These are phyloP conservation scores for Zygoascus sp. DNA, from an alignment of 1,139 yeast genomes.

Conservation along the genomic window DNA sequence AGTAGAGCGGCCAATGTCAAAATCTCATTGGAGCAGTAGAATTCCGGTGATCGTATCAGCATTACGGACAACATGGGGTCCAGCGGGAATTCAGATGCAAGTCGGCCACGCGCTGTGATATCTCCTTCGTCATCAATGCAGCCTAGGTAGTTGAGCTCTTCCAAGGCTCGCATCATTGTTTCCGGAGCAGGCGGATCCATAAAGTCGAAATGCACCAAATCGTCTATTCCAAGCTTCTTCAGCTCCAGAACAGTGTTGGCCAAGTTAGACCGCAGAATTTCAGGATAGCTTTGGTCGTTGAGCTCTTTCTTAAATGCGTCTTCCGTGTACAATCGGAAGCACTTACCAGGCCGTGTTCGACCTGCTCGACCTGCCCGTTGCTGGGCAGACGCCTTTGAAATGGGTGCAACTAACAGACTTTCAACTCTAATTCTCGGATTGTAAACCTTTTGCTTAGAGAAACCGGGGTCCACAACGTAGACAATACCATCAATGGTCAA, in stretches of 20 bases:
- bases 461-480: constrained; percentile 96
- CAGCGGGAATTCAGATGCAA: constrained; percentile 89
- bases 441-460: constrained; percentile 92
- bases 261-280: constrained; percentile 83
- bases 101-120: constrained; percentile 79
- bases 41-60: constrained; percentile 82
- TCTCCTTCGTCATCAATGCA: constrained; percentile 93
- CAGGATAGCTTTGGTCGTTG: constrained; percentile 94
- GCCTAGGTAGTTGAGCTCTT: constrained; percentile 83
- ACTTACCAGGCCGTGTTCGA: constrained; percentile 98
- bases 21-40: constrained; percentile 82
- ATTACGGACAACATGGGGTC: constrained; percentile 95
- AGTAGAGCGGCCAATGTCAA: constrained; percentile 84
- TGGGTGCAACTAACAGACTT: constrained; percentile 89
- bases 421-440: constrained; percentile 96
- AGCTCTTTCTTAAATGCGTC: constrained; percentile 93
- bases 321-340: constrained; percentile 93
- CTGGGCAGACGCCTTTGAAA: constrained; percentile 95
- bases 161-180: constrained; percentile 98
- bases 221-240: constrained; percentile 91
- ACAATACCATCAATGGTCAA: constrained; percentile 97
- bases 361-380: constrained; percentile 99
- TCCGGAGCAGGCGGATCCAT: constrained; percentile 99
- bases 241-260: constrained; percentile 89
- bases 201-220: constrained; percentile 93